Evolutionary conservation across 345 rosid genomes (phyloP).

Genomic region (Populus tremula): DNA sequence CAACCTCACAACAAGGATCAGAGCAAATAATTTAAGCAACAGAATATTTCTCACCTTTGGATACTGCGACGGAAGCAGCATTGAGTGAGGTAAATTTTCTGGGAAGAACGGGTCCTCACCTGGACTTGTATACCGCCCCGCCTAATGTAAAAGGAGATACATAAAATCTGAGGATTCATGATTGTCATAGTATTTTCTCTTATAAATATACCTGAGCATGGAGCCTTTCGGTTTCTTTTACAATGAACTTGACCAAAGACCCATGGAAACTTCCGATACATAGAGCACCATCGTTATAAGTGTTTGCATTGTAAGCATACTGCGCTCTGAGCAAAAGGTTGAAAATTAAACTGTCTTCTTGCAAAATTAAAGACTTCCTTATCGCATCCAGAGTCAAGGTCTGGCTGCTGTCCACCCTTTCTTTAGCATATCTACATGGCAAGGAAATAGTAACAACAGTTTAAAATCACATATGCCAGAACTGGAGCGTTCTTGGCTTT

Average conservation of each 20-base stretch:
- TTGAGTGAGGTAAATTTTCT: constrained; percentile 52
- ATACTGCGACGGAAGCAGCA: constrained; percentile 64
- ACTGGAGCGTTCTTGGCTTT: no score
- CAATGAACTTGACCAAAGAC: constrained; percentile 72
- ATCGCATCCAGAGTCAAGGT: constrained; percentile 68
- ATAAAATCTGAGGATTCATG: not conserved
- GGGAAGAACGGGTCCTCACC: constrained; percentile 78
- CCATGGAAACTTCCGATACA: constrained; percentile 64
- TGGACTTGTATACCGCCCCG: constrained; percentile 73
- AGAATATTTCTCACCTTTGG: constrained; percentile 36
- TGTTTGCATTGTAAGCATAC: constrained; percentile 62
- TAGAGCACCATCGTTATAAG: constrained; percentile 65
- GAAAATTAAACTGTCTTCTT: constrained; percentile 79
- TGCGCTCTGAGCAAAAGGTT: constrained; percentile 71
- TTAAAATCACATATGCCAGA: not conserved
- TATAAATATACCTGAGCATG: constrained; percentile 54
- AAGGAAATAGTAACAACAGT: not conserved
- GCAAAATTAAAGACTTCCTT: constrained; percentile 61
- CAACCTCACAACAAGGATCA: no score
- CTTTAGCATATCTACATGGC: constrained; percentile 41
- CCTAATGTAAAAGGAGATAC: constrained; percentile 27
- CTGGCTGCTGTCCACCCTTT: constrained; percentile 62
- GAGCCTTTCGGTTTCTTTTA: constrained; percentile 75
- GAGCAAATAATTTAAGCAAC: no score
- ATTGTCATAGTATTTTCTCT: not conserved